These are phyloP conservation scores for Plantago ovata DNA, from an alignment of 257 asterid genomes.

Conservation along the genomic window DNA sequence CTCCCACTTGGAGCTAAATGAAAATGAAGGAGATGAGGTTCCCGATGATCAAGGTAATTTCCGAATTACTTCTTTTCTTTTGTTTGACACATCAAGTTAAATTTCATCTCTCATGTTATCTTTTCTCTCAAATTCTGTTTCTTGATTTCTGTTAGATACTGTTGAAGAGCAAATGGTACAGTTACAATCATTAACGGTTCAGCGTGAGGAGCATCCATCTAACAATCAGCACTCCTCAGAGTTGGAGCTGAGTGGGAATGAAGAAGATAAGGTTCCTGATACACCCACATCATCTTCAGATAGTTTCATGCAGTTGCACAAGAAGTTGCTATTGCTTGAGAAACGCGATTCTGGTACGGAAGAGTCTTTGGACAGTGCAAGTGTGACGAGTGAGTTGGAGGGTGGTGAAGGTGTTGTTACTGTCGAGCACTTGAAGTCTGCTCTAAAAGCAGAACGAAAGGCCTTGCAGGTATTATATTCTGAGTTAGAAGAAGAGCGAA, in stretches of 20 bases:
- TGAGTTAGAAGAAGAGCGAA: constrained; percentile 89
- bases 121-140: background rate
- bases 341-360: constrained; percentile 66
- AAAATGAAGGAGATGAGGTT: constrained; percentile 62
- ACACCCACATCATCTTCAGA: constrained; percentile 66
- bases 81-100: too few relatives aligned
- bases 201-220: constrained; percentile 27
- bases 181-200: constrained; percentile 33
- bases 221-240: constrained; percentile 25
- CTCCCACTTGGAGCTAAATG: constrained; percentile 33
- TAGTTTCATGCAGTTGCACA: constrained; percentile 51
- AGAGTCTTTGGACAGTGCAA: constrained; percentile 87
- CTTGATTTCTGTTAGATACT: constrained; percentile 34
- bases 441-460: constrained; percentile 64
- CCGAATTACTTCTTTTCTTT: constrained; percentile 10
- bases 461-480: constrained; percentile 64
- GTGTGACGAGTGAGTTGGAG: constrained; percentile 78
- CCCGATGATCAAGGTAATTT: constrained; percentile 64
- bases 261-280: constrained; percentile 77
- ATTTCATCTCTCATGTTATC: background rate
- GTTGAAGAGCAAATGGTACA: constrained; percentile 37
- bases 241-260: constrained; percentile 42
- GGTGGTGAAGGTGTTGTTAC: constrained; percentile 60
- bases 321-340: constrained; percentile 56
- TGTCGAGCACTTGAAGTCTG: constrained; percentile 55